Percentiles rank a stretch among this genome's conserved stretches.
phyloP scores from a whole-genome alignment of 352 stramenopile genomes.

The Sclerospora graminicola region DNA sequence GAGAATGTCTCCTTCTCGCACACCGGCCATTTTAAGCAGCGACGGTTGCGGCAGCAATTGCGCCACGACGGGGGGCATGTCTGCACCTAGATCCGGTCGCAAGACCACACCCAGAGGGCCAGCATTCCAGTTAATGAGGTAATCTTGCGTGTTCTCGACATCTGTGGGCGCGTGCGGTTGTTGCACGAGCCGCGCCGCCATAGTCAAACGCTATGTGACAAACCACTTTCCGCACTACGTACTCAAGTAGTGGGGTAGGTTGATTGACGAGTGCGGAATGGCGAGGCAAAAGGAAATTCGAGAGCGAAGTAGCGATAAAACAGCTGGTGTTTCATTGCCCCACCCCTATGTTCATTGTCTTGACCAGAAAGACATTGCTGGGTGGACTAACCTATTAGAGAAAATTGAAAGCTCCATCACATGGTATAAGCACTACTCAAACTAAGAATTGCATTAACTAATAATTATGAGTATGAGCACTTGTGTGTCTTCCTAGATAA shows the following conservation, averaged over 20 bases:
- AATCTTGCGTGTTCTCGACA: conserved; percentile 37
- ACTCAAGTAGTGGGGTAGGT: neutral
- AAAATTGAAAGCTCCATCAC: too few species aligned
- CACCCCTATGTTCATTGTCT: too few species aligned
- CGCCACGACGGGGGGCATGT: conserved; percentile 71
- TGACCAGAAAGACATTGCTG: too few species aligned
- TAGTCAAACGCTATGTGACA: neutral
- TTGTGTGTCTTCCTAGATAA: too few species aligned
- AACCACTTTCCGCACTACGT: neutral
- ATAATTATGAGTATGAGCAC: too few species aligned
- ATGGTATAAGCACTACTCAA: too few species aligned
- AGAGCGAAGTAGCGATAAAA: too few species aligned
- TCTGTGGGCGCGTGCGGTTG: conserved; percentile 9
- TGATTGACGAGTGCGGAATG: too few species aligned
- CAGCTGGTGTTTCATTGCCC: too few species aligned
- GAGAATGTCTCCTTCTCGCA: conserved; percentile 55
- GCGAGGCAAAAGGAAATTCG: neutral
- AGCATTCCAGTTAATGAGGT: conserved; percentile 81
- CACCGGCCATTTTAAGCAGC: conserved; percentile 58
- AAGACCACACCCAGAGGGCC: conserved; percentile 67
- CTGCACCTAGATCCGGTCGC: conserved; percentile 49
- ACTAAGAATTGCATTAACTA: too few species aligned
- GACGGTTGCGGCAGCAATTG: conserved; percentile 64
- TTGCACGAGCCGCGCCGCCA: conserved; percentile 2
- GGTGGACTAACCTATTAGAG: too few species aligned